These are phyloP conservation scores for Amylocarpus encephaloides DNA, from an alignment of 2,329 filamentous ascomycete genomes.

Conservation along the genomic window DNA sequence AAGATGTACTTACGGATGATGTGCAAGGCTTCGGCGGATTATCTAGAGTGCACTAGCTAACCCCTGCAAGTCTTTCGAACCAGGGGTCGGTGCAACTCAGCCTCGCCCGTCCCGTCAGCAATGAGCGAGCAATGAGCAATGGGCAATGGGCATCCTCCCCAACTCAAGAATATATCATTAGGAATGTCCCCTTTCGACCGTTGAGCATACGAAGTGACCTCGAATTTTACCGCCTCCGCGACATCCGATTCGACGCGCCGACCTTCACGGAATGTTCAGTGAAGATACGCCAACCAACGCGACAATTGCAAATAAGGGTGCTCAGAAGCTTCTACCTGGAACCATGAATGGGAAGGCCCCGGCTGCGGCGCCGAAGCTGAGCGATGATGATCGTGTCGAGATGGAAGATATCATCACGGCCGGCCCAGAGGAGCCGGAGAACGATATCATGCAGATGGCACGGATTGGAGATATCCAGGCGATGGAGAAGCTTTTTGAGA, in stretches of 20 bases:
- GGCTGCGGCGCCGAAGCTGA: slow-evolving; percentile 49
- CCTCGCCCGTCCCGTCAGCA: slow-evolving; percentile 11
- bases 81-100: slow-evolving; percentile 6
- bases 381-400: slow-evolving; percentile 34
- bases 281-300: slow-evolving; percentile 14
- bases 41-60: not conserved
- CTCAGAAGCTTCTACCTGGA: slow-evolving; percentile 34
- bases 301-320: slow-evolving; percentile 13
- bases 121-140: not conserved
- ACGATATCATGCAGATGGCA: slow-evolving; percentile 94
- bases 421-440: slow-evolving; percentile 38
- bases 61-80: not conserved
- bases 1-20: no score
- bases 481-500: slow-evolving; percentile 86
- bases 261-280: slow-evolving; percentile 19
- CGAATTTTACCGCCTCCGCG: not conserved
- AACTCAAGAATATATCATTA: not conserved
- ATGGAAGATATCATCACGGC: slow-evolving; percentile 28
- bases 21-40: no score
- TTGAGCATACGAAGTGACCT: not conserved
- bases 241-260: slow-evolving; percentile 1
- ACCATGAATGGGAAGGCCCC: slow-evolving; percentile 51
- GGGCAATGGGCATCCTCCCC: not conserved
- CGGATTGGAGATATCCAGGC: slow-evolving; percentile 77
- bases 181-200: not conserved